Conservation (phyloP, 2,329 filamentous ascomycete genomes). For the Cladophialophora carrionii region DNA sequence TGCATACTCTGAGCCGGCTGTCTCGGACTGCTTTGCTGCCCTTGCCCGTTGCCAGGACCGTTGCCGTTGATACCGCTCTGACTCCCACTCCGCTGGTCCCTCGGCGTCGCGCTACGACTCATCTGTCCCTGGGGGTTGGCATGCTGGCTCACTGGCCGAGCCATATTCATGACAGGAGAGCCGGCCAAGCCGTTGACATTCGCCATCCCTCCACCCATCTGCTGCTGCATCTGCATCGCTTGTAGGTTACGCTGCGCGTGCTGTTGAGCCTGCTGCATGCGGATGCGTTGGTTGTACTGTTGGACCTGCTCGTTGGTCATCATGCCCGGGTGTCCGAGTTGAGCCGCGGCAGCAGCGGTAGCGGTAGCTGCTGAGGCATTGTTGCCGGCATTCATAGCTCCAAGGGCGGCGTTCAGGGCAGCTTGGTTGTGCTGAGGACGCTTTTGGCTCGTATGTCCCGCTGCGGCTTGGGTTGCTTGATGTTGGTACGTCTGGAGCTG, state of each 20-base stretch:
- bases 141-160: constrained; percentile 39
- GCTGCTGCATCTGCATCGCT: constrained; percentile 37
- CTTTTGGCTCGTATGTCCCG: constrained; percentile 36
- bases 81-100: constrained; percentile 51
- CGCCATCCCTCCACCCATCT: constrained; percentile 41
- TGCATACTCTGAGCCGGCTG: constrained; percentile 30
- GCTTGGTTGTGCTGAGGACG: constrained; percentile 52
- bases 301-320: constrained; percentile 55
- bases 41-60: constrained; percentile 30
- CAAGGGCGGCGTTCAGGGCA: constrained; percentile 57
- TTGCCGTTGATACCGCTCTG: constrained; percentile 33
- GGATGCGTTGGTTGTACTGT: constrained; percentile 58
- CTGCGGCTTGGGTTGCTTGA: constrained; percentile 46
- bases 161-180: constrained; percentile 52
- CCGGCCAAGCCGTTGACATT: constrained; percentile 41
- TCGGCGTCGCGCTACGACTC: constrained; percentile 52
- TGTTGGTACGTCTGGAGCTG: constrained; percentile 51
- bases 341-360: constrained; percentile 24
- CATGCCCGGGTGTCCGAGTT: constrained; percentile 42
- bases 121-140: constrained; percentile 41
- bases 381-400: constrained; percentile 47
- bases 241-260: constrained; percentile 38
- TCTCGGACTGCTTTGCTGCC: constrained; percentile 47
- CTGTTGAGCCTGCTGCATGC: constrained; percentile 54
- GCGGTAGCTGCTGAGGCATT: constrained; percentile 41